Conservation (phyloP, 2,329 filamentous ascomycete species). For the Waltergamsia citrina region DNA sequence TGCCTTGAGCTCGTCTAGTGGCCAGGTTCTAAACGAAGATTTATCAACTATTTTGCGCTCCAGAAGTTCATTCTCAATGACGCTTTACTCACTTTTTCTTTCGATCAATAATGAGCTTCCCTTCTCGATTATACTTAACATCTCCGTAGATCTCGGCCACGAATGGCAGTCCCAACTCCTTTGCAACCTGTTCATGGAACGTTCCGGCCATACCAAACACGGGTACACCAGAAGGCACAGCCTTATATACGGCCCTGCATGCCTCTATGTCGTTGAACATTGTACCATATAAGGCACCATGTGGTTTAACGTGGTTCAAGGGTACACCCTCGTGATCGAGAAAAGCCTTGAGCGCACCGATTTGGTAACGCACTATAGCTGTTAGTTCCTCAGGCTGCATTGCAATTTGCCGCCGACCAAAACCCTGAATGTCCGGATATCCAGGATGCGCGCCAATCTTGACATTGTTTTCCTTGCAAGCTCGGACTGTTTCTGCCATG, state of each 20-base stretch:
- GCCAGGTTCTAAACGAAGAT: too few relatives aligned
- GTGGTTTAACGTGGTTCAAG: constrained; percentile 54
- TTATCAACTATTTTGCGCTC: too few relatives aligned
- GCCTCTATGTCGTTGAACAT: constrained; percentile 14
- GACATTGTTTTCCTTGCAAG: constrained; percentile 46
- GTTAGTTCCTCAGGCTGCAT: constrained; percentile 46
- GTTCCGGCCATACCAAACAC: constrained; percentile 2
- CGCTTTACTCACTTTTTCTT: too few relatives aligned
- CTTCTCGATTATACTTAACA: constrained; percentile 2
- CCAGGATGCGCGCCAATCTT: constrained; percentile 54
- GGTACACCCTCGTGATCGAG: constrained; percentile 44
- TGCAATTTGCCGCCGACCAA: constrained; percentile 53
- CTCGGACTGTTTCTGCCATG: constrained; percentile 49
- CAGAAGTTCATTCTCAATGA: too few relatives aligned
- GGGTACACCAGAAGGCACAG: constrained; percentile 1
- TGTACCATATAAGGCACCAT: constrained; percentile 44
- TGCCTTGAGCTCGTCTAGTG: too few relatives aligned
- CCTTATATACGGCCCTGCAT: constrained; percentile 1
- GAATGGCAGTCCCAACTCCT: constrained; percentile 3
- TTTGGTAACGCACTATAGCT: constrained; percentile 50
- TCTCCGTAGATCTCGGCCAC: constrained; percentile 4
- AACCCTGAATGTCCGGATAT: constrained; percentile 55
- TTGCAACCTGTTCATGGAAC: background rate
- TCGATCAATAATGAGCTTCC: constrained; percentile 3
- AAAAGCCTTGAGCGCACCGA: constrained; percentile 52